Conservation (phyloP, 2,329 filamentous ascomycete species). For the Pezicula neosporulosa region DNA sequence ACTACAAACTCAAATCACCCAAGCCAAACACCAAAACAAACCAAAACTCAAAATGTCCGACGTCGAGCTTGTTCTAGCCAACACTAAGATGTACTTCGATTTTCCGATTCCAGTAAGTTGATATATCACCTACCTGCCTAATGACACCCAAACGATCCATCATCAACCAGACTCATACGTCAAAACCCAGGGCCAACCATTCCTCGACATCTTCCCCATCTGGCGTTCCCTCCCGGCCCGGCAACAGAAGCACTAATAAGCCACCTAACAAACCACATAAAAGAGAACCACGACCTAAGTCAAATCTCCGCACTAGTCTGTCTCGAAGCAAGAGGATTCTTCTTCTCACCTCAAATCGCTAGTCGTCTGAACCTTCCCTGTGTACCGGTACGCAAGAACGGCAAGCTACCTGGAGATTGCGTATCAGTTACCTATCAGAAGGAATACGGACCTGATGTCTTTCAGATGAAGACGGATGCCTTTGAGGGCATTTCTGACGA, state of each 20-base stretch:
- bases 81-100: slow-evolving; percentile 16
- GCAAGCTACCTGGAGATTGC: slow-evolving; percentile 87
- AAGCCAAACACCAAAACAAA: no score
- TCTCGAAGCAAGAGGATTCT: slow-evolving; percentile 87
- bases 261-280: slow-evolving; percentile 11
- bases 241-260: slow-evolving; percentile 15
- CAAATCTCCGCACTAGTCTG: slow-evolving; percentile 59
- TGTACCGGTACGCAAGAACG: slow-evolving; percentile 87
- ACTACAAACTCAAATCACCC: no score
- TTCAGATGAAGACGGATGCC: slow-evolving; percentile 87
- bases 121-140: not conserved
- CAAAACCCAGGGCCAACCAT: slow-evolving; percentile 12
- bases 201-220: slow-evolving; percentile 19
- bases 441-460: slow-evolving; percentile 90
- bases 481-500: slow-evolving; percentile 52
- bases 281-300: slow-evolving; percentile 8
- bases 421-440: slow-evolving; percentile 83
- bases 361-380: slow-evolving; percentile 77
- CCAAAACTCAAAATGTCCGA: slow-evolving; percentile 10
- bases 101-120: slow-evolving; percentile 12
- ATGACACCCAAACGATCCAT: not conserved
- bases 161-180: not conserved
- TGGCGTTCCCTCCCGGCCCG: slow-evolving; percentile 11
- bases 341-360: slow-evolving; percentile 86
- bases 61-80: slow-evolving; percentile 11